Evolutionary conservation across 2,329 filamentous ascomycete genomes (phyloP), one percentile per base, ranked within the genome.

Genomic region (Incumbomyces lentus): DNA sequence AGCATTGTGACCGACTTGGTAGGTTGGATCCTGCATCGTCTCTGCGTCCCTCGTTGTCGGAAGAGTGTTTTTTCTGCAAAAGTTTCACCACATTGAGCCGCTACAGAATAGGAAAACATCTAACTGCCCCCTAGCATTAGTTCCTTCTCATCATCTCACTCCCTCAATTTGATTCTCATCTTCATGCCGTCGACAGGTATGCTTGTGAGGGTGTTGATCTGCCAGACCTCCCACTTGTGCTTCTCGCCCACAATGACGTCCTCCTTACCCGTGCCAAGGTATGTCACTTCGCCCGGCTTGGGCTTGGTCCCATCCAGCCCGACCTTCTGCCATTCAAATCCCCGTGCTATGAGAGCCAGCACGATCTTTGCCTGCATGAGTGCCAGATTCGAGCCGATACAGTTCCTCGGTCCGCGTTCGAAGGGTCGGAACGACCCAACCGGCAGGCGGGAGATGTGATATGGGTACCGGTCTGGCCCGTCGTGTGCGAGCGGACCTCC

Each of bases 341-440:
- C 67, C 40, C 75, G 58, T 11, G 70, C 57, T 0, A 69, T 71
- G 56, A 74, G 68, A 5, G 69, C 68, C 22, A 79, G 59, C 12
- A 73, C 64, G 44, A 73, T 62, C 51, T 69, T 70, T 18, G 73
- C 56, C 58, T 79, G 75, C n/a, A 75, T 60, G 58, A 71, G 67
- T 1, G 70, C 75, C 37, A 79, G 62, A 49, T 73, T 70, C 56
- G 77, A 72, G 1, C 75, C 75, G n/a, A 79, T 68, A 54, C 76
- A 81, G 42, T 71, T 72, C 11, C 76, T 59, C 2, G 68, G 65
- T 0, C 76, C 76, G 43, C 69, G 65, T 52, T 75, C 73, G 58
- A 81, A 81, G 0, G 72, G 66, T 7, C 75, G 66, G 66, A 67
- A 80, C 0, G 73, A 71, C 42, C 68, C 68, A 35, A 69, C 65